Evolutionary conservation across 108 stramenopile species (phyloP), one percentile per base, ranked within the genome.

Genomic region (Skeletonema costatum): DNA sequence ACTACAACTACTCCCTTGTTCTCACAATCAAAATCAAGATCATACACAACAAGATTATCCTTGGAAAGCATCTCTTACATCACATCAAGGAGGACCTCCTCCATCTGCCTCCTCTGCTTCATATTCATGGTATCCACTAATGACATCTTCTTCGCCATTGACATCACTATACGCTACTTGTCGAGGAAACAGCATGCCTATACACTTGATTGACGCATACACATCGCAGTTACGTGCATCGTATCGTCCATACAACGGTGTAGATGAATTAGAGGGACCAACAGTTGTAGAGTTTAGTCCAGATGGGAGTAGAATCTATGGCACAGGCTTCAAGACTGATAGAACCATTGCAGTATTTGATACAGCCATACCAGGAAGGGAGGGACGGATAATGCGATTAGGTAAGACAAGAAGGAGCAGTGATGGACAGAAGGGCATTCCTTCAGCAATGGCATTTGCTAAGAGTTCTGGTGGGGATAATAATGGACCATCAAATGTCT

Each of bases 121-220:
- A 31, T 95, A 89, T 77, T 51, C 71, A 19, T 95, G 92, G 92
- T 95, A 93, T 76, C 94, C 94, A 2, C 82, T 73, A 44, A 93
- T 95, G 90, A 73, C 83, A 14, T 93, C 92, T 0, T 60, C 70
- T 6, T 70, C 70, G 39, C 77, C 75, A 35, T 33, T 48, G 5
- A 68, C 79, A 17, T 68, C 53, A 51, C 44, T 74, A 0, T 80
- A 70, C 31, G 60, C 32, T 38, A 68, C 73, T 1, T 76, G 77
- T 32, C 84, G 89, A 32, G 90, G 90, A 32, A 87, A 90, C 48
- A 71, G 74, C 32, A 48, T 70, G 51, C 92, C 94, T 8, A 85
- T 95, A 19, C 94, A 93, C 74, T 65, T 95, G 32, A 88, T 85
- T 64, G 94, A 95, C 67, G 94, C 94, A 35, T 95, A 93, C 73